These are phyloP conservation scores for Globisporangium uncinulatum DNA, from an alignment of 352 stramenopile genomes.

Conservation along the genomic window DNA sequence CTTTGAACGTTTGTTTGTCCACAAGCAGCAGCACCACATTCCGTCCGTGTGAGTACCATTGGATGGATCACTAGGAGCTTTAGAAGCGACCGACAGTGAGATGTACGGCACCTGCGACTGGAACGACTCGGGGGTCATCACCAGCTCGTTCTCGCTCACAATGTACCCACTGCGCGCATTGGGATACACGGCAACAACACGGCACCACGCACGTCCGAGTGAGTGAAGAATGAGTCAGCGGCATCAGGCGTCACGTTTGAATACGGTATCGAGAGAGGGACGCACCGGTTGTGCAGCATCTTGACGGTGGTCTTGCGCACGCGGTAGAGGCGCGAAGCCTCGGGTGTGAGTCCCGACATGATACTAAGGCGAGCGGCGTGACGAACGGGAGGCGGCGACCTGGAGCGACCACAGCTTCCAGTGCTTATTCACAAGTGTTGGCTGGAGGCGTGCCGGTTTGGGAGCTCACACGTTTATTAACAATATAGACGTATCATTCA, in stretches of 20 bases:
- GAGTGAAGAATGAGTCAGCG: too few relatives aligned
- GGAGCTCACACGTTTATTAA: too few relatives aligned
- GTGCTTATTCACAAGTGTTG: not conserved
- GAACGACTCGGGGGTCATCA: constrained; percentile 95
- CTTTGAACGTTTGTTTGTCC: constrained; percentile 11
- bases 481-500: too few relatives aligned
- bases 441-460: too few relatives aligned
- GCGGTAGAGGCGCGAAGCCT: constrained; percentile 88
- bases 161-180: constrained; percentile 92
- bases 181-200: constrained; percentile 14
- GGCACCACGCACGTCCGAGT: not conserved
- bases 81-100: not conserved
- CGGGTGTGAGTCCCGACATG: constrained; percentile 77
- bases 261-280: not conserved
- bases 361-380: not conserved
- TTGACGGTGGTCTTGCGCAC: constrained; percentile 95
- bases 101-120: constrained; percentile 51
- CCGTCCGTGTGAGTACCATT: not conserved
- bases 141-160: constrained; percentile 94
- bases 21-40: too few relatives aligned
- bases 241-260: too few relatives aligned
- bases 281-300: constrained; percentile 90
- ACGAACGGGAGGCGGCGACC: too few relatives aligned
- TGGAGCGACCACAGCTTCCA: not conserved
- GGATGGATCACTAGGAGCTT: too few relatives aligned